Evolutionary conservation across 106 monocot species (phyloP).

Genomic region (Apostasia ramifera): DNA sequence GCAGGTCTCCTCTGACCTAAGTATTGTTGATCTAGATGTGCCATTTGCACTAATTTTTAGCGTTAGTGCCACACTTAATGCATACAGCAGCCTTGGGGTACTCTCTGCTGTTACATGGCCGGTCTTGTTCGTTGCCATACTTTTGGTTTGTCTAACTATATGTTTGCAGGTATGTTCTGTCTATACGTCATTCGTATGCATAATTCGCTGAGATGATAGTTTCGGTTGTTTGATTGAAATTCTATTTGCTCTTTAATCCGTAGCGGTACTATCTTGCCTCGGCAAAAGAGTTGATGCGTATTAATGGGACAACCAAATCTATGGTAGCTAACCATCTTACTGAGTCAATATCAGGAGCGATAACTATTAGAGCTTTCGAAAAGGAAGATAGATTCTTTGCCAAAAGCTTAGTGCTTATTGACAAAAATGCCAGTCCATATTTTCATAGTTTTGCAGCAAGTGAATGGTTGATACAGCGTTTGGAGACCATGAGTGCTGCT

Average conservation of each 20-base stretch:
- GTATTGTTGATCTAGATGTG: slow-evolving; percentile 90
- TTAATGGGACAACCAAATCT: slow-evolving; percentile 96
- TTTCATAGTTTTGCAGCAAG: slow-evolving; percentile 82
- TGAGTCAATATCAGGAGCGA: slow-evolving; percentile 71
- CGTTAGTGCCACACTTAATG: slow-evolving; percentile 56
- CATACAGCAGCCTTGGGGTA: slow-evolving; percentile 70
- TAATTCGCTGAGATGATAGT: background rate
- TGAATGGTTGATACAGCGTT: slow-evolving; percentile 87
- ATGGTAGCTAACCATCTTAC: slow-evolving; percentile 78
- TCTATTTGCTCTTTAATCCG: background rate
- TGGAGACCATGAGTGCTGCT: slow-evolving; percentile 85
- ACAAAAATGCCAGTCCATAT: slow-evolving; percentile 88
- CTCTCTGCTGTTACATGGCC: slow-evolving; percentile 78
- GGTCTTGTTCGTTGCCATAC: slow-evolving; percentile 66
- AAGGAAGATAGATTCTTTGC: slow-evolving; percentile 79
- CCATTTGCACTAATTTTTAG: slow-evolving; percentile 72
- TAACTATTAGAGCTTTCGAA: slow-evolving; percentile 89
- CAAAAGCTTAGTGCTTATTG: slow-evolving; percentile 69
- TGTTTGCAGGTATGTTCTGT: slow-evolving; percentile 55
- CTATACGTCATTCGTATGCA: background rate
- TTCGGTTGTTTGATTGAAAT: slow-evolving; percentile 1
- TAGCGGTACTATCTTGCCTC: slow-evolving; percentile 85
- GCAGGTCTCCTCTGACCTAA: slow-evolving; percentile 91
- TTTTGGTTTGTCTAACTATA: slow-evolving; percentile 52
- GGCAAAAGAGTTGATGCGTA: slow-evolving; percentile 91